phyloP scores from a whole-genome alignment of 2,329 filamentous ascomycete genomes.

The Paecilomyces formosus region DNA sequence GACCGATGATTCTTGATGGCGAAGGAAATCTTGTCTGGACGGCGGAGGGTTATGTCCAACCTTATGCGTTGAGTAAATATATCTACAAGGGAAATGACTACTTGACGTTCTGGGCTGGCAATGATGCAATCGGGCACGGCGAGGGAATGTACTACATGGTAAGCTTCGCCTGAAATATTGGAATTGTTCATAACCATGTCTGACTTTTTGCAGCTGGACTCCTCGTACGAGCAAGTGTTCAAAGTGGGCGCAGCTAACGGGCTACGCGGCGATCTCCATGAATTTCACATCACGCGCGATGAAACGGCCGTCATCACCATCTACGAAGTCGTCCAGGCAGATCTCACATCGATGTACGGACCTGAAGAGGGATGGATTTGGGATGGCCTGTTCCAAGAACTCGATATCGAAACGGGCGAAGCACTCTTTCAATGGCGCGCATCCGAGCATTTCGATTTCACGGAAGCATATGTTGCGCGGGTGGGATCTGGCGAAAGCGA shows the following conservation, averaged over 20 bases:
- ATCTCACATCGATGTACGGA: constrained; percentile 33
- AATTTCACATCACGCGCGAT: constrained; percentile 37
- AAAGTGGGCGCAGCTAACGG: constrained; percentile 31
- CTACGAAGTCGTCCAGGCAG: constrained; percentile 30
- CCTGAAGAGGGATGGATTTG: constrained; percentile 30
- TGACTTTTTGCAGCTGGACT: constrained; percentile 21
- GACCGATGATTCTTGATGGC: constrained; percentile 39
- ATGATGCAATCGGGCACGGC: constrained; percentile 40
- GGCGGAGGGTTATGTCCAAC: constrained; percentile 20
- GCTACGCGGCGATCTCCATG: constrained; percentile 34
- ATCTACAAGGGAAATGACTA: constrained; percentile 37
- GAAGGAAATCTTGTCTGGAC: constrained; percentile 42
- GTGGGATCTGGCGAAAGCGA: constrained; percentile 11
- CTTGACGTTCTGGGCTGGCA: constrained; percentile 45
- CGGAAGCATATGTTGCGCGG: constrained; percentile 13
- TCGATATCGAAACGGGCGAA: constrained; percentile 37
- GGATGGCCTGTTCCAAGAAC: constrained; percentile 39
- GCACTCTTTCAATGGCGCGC: constrained; percentile 43
- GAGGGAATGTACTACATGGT: constrained; percentile 42
- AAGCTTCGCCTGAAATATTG: constrained; percentile 4
- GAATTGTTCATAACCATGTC: constrained; percentile 11
- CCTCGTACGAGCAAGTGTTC: constrained; percentile 26
- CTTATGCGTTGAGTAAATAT: constrained; percentile 42
- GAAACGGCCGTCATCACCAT: constrained; percentile 37
- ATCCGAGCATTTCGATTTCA: constrained; percentile 34